These are phyloP conservation scores for Sporisorium graminicola DNA, from an alignment of 1,284 basidiomycete genomes.

Conservation along the genomic window DNA sequence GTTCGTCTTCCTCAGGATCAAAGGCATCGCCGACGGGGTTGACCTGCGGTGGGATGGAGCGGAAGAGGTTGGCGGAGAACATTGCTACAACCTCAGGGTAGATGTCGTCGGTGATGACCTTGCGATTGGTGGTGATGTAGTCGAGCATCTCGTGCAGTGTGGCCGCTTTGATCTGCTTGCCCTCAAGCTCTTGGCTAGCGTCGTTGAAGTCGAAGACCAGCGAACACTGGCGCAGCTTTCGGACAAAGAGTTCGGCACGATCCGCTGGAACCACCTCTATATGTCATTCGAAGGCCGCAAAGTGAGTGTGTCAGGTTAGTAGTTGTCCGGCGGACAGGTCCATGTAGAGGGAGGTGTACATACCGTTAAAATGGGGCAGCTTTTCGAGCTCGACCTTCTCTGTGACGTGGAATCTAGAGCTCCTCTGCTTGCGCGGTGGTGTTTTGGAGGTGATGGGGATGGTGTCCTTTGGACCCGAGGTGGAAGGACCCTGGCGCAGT, in stretches of 20 bases:
- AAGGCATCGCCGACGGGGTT: conserved; percentile 98
- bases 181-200: conserved; percentile 91
- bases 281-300: neutral
- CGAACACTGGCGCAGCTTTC: conserved; percentile 94
- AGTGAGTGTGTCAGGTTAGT: neutral
- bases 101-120: conserved; percentile 95
- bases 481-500: conserved; percentile 52
- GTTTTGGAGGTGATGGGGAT: conserved; percentile 66
- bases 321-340: no score
- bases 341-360: conserved; percentile 69
- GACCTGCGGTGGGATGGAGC: conserved; percentile 98
- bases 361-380: conserved; percentile 91
- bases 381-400: conserved; percentile 96
- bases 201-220: conserved; percentile 99
- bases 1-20: conserved; percentile 99
- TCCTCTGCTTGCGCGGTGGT: conserved; percentile 68
- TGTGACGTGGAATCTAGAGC: conserved; percentile 86
- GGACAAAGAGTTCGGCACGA: conserved; percentile 90
- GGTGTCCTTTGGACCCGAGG: conserved; percentile 63
- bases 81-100: conserved; percentile 99
- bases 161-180: conserved; percentile 98
- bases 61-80: conserved; percentile 92
- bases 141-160: conserved; percentile 99
- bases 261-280: conserved; percentile 90
- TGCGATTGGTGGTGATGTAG: conserved; percentile 96